These are phyloP conservation scores for Cryptococcus floricola DNA, from an alignment of 1,284 basidiomycete genomes.

Conservation along the genomic window DNA sequence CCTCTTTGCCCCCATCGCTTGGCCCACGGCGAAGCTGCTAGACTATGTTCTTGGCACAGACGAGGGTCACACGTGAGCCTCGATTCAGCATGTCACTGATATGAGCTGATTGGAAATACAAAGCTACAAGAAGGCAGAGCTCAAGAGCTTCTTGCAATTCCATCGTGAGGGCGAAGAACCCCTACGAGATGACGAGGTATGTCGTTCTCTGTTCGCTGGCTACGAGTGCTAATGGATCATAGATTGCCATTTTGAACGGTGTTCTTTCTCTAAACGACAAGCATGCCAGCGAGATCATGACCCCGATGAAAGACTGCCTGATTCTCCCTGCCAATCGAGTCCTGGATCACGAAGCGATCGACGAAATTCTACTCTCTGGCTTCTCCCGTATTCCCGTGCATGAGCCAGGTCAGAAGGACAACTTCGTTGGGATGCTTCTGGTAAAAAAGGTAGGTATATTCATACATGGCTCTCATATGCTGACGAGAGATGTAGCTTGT, in stretches of 20 bases:
- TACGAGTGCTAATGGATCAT: neutral
- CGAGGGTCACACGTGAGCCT: constrained; percentile 54
- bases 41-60: constrained; percentile 70
- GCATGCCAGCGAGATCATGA: constrained; percentile 80
- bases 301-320: constrained; percentile 61
- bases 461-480: neutral
- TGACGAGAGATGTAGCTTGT: constrained; percentile 62
- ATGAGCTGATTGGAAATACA: constrained; percentile 30
- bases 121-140: constrained; percentile 86
- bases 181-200: constrained; percentile 68
- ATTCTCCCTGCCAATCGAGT: constrained; percentile 62
- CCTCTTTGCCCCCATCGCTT: constrained; percentile 71
- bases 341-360: constrained; percentile 72
- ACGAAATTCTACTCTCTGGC: constrained; percentile 70
- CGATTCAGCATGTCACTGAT: neutral
- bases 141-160: constrained; percentile 87
- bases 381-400: constrained; percentile 94
- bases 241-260: constrained; percentile 82
- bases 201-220: constrained; percentile 1
- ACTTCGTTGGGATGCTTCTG: constrained; percentile 83
- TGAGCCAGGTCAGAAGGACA: constrained; percentile 65
- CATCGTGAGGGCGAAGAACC: constrained; percentile 83
- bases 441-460: constrained; percentile 66
- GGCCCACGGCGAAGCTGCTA: constrained; percentile 82
- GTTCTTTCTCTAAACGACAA: constrained; percentile 82